A percentile compares a stretch with the other conserved stretches of the same genome.
Conservation (phyloP, 495 filamentous ascomycete genomes). For the Lasiosphaeria miniovina region DNA sequence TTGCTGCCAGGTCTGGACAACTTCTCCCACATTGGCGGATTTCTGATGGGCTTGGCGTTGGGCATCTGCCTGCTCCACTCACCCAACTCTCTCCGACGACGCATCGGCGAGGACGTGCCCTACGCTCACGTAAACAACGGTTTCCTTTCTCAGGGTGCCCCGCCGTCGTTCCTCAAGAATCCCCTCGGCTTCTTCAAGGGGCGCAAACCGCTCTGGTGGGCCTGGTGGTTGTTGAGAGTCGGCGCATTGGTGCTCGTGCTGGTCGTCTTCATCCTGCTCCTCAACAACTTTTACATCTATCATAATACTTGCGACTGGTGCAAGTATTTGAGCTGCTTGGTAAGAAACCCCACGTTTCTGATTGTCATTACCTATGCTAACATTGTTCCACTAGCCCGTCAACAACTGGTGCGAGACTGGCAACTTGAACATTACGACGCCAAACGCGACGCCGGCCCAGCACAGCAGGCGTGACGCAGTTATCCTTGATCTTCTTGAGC, state of each 20-base stretch:
- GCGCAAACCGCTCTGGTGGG: conserved; percentile 92
- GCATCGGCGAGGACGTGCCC: conserved; percentile 66
- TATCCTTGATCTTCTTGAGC: conserved; percentile 20
- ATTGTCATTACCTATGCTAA: conserved; percentile 19
- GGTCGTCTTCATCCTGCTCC: conserved; percentile 76
- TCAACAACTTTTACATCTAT: conserved; percentile 86
- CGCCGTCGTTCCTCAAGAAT: conserved; percentile 60
- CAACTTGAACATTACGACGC: conserved; percentile 35
- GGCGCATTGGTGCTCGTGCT: conserved; percentile 75
- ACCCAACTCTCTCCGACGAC: conserved; percentile 71
- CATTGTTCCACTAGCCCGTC: conserved; percentile 50
- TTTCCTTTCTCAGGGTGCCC: conserved; percentile 38
- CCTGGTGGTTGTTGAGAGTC: conserved; percentile 87
- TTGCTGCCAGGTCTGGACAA: conserved; percentile 93
- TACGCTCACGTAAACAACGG: conserved; percentile 40
- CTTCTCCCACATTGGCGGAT: conserved; percentile 95
- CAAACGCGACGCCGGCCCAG: conserved; percentile 17
- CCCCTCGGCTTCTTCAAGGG: conserved; percentile 86
- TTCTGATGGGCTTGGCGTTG: conserved; percentile 85
- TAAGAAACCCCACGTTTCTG: conserved; percentile 47
- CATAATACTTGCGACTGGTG: conserved; percentile 81
- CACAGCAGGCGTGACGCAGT: conserved; percentile 29
- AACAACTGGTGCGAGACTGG: conserved; percentile 77
- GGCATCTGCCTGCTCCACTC: conserved; percentile 86
- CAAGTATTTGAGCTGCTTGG: conserved; percentile 88